Percentiles rank a stretch among this genome's conserved stretches.
These are phyloP conservation scores for Meyerozyma elateridarum DNA, from an alignment of 1,139 yeast genomes.

Conservation along the genomic window DNA sequence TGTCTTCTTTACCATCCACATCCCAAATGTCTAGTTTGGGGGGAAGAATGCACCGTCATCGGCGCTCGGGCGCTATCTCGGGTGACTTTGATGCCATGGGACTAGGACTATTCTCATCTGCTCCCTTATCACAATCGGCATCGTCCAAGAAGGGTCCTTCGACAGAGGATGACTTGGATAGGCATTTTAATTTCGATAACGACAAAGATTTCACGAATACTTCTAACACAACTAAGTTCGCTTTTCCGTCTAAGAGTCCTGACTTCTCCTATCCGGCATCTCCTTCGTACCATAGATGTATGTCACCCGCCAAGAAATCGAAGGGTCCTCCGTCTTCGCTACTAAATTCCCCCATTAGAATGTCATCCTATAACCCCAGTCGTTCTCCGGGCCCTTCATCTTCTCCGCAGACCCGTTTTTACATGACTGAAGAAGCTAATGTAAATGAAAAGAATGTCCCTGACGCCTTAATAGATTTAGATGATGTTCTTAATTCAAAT, in stretches of 20 bases:
- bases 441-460: slow-evolving; percentile 41
- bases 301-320: slow-evolving; percentile 1
- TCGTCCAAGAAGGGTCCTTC: slow-evolving; percentile 9
- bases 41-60: slow-evolving; percentile 56
- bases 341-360: slow-evolving; percentile 35
- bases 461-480: slow-evolving; percentile 60
- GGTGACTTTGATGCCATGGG: slow-evolving; percentile 61
- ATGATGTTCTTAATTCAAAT: slow-evolving; percentile 48
- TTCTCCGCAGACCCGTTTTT: slow-evolving; percentile 22
- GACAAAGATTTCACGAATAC: slow-evolving; percentile 31
- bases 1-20: slow-evolving; percentile 2
- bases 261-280: slow-evolving; percentile 14
- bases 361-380: slow-evolving; percentile 17
- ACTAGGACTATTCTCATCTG: slow-evolving; percentile 33
- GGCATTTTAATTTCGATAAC: slow-evolving; percentile 29
- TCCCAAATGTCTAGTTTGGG: slow-evolving; percentile 5
- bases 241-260: slow-evolving; percentile 27
- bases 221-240: slow-evolving; percentile 19
- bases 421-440: slow-evolving; percentile 31
- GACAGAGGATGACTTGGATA: slow-evolving; percentile 18
- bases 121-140: slow-evolving; percentile 11
- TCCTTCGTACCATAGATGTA: slow-evolving; percentile 11
- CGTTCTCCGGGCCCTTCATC: slow-evolving; percentile 21
- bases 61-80: slow-evolving; percentile 68
- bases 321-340: slow-evolving; percentile 1